Percentiles rank a stretch among this genome's conserved stretches.
Evolutionary conservation across 257 asterid genomes (phyloP).

Genomic region (Agastache rugosa): DNA sequence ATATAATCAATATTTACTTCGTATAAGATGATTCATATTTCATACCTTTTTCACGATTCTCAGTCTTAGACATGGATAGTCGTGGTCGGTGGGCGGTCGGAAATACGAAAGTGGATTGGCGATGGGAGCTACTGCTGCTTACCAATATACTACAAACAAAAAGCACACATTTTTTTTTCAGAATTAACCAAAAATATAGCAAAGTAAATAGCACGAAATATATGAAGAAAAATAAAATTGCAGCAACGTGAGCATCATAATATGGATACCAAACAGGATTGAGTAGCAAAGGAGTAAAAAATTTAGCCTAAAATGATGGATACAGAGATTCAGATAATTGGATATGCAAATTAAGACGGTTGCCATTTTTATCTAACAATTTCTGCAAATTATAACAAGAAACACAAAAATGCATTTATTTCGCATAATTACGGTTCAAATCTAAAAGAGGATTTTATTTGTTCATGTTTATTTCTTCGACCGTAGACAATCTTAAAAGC

Average conservation of each 20-base stretch:
- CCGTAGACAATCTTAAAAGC: no score
- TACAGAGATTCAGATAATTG: slow-evolving; percentile 14
- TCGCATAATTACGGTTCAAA: slow-evolving; percentile 3
- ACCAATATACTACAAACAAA: neutral
- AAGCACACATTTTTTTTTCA: neutral
- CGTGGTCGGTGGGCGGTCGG: no score
- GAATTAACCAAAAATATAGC: neutral
- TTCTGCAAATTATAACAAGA: neutral
- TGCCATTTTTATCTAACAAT: slow-evolving; percentile 13
- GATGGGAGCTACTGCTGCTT: no score
- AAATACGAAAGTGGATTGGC: no score
- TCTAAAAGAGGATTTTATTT: neutral
- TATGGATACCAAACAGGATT: neutral
- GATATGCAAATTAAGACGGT: slow-evolving; percentile 15
- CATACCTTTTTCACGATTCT: no score
- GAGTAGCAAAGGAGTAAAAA: neutral
- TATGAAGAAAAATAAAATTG: neutral
- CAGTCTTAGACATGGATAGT: no score
- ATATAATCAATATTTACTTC: no score
- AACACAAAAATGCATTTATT: slow-evolving; percentile 7
- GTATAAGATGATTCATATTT: no score
- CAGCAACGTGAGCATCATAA: slow-evolving; percentile 10
- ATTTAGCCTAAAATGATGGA: neutral
- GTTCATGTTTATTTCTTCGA: no score
- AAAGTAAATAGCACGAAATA: neutral